phyloP scores from a whole-genome alignment of 257 asterid species.

The Phtheirospermum japonicum region DNA sequence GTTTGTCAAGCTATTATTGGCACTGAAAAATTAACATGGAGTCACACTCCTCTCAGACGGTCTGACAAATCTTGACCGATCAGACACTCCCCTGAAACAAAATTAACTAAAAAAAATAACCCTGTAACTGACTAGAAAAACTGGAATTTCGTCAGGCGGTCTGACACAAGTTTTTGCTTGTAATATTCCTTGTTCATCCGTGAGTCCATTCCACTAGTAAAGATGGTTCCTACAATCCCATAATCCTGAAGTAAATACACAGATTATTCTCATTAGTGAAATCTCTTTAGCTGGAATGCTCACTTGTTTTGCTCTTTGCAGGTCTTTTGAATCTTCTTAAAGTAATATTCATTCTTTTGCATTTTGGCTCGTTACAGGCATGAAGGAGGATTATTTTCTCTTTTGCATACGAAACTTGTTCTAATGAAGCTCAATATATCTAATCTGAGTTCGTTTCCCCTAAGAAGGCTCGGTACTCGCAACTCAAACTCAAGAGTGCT shows the following conservation, averaged over 20 bases:
- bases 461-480: slow-evolving; percentile 25
- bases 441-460: slow-evolving; percentile 35
- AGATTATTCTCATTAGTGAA: background rate
- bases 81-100: too few species aligned
- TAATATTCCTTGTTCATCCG: slow-evolving; percentile 9
- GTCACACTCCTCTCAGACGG: too few species aligned
- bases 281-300: background rate
- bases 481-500: slow-evolving; percentile 38
- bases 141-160: background rate
- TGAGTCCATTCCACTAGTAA: background rate
- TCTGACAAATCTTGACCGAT: too few species aligned
- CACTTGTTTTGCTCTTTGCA: slow-evolving; percentile 3
- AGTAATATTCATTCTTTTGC: slow-evolving; percentile 11
- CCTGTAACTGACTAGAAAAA: too few species aligned
- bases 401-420: slow-evolving; percentile 43
- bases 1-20: background rate
- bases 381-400: slow-evolving; percentile 69
- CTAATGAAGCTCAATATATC: slow-evolving; percentile 40
- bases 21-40: too few species aligned
- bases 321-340: background rate
- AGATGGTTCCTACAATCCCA: background rate
- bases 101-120: too few species aligned
- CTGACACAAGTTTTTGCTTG: too few species aligned
- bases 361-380: slow-evolving; percentile 49
- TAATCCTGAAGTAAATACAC: background rate